Conservation (phyloP, 768 basidiomycete genomes). For the Suillus americanus region DNA sequence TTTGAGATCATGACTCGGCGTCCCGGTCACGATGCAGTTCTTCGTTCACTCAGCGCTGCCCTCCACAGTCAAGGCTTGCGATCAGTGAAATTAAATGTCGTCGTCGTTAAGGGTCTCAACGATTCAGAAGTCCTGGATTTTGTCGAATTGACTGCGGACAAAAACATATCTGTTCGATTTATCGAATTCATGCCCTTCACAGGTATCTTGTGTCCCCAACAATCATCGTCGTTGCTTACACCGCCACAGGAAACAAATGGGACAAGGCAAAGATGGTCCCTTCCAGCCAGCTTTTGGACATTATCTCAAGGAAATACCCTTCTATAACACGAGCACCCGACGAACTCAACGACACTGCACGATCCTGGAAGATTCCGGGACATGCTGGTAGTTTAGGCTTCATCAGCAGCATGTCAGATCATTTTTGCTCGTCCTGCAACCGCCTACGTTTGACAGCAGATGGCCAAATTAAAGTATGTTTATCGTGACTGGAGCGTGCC, state of each 20-base stretch:
- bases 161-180: constrained; percentile 71
- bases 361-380: constrained; percentile 74
- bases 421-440: constrained; percentile 86
- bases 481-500: not conserved
- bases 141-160: constrained; percentile 69
- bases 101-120: constrained; percentile 79
- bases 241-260: constrained; percentile 78
- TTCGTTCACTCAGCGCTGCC: constrained; percentile 67
- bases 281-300: constrained; percentile 59
- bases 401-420: constrained; percentile 93
- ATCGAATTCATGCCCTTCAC: constrained; percentile 96
- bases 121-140: constrained; percentile 80
- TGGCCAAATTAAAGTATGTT: constrained; percentile 78
- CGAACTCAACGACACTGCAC: constrained; percentile 76
- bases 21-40: constrained; percentile 71
- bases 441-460: constrained; percentile 85
- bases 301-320: constrained; percentile 50
- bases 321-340: constrained; percentile 57
- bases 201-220: constrained; percentile 41
- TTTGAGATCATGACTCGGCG: constrained; percentile 87
- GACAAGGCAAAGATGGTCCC: constrained; percentile 79
- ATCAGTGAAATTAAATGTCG: constrained; percentile 81
- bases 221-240: constrained; percentile 8
- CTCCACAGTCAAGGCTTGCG: constrained; percentile 47
- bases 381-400: constrained; percentile 76